Evolutionary conservation across 345 rosid species (phyloP), one percentile per base, ranked within the genome.

Genomic region (Boechera stricta): DNA sequence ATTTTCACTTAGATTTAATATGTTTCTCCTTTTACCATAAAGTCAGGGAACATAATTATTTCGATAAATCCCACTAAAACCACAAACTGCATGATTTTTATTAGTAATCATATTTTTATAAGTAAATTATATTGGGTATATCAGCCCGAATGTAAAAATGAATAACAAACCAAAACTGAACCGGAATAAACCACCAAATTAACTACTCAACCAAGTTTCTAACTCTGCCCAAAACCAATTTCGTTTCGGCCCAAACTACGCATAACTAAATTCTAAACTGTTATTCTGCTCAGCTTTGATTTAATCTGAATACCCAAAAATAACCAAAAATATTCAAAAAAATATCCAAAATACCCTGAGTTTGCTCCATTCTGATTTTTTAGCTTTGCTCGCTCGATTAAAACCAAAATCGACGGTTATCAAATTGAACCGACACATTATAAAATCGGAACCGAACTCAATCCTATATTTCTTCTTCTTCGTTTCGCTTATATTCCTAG

Each of bases 21-120:
- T 71, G 67, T 61, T 70, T 71, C 51, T 42, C 42, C 52, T 64
- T 64, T 13, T 10, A 56, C 18, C 3, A 2, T 53, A 57, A 65
- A 78, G 67, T 18, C 41, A 65, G 64, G 69, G 73, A 71, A 66
- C 77, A 78, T 72, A 57, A 78, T 78, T 42, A 78, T 78, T 65
- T 49, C 68, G 5, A 58, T 65, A 45, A 73, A 41, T 39, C 63
- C 64, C 55, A 63, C 70, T 52, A 49, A 72, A 38, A 57, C 5
- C 10, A 49, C 0, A 4, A 1, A 24, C 0, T 26, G 52, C 32
- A 13, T 61, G 41, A 36, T 15, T 48, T 59, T 59, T 45, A 32
- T 44, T 18, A 18, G 26, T n/a, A 32, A 31, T 71, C 65, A 70
- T 55, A 57, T 16, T 49, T 9, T 33, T 9, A 47, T 2, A 7